Base-by-base conservation (phyloP, 2,329 filamentous ascomycete species). In the Colletotrichum tabaci region DNA sequence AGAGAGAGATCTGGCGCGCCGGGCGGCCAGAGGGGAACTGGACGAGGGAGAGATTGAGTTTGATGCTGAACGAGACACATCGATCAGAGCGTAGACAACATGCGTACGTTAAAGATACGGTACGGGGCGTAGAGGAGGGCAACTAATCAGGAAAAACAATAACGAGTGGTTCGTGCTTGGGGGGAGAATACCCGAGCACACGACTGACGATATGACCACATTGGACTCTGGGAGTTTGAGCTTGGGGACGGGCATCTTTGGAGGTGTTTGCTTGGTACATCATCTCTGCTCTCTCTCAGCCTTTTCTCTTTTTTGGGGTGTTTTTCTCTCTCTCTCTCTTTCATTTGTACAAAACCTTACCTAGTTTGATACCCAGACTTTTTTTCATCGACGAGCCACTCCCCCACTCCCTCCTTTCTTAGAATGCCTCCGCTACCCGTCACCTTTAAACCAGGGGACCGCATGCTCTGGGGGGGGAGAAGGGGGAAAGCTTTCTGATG, bases 1-100 rank as follows among this genome's bases (percentile, higher is more conserved):
- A 4, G 90, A 92, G 80, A 82, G 90, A 64, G 87, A 87, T 50
- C 79, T 84, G 55, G 87, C 86, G 23, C 80, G 84, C 56, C 82
- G 85, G n/a, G 87, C 85, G 4, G 85, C 86, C 0, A 80, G 83
- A 50, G 87, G 86, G 26, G 85, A 86, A 47, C 76, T 85, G 23
- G 81, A 79, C 21, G 85, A 86, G 26, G 81, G 76, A 4, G 84
- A 84, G 61, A 75, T 81, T 75, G 80, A 81, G 6, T 74, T 75
- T 35, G 78, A 78, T 3, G 81, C 79, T 3, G 81, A 82, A 44
- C 80, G 76, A 23, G 80, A 83, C 66, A 76, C 78, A 60, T 82
- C 81, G 26, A 67, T 83, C 61, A 76, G 77, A 66, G 77, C 80
- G 30, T 80, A 23, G 23, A 53, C 30, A 26, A 26, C 23, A 55